Base-by-base conservation (phyloP, 805 yeast species). In the Priceomyces castillae region DNA sequence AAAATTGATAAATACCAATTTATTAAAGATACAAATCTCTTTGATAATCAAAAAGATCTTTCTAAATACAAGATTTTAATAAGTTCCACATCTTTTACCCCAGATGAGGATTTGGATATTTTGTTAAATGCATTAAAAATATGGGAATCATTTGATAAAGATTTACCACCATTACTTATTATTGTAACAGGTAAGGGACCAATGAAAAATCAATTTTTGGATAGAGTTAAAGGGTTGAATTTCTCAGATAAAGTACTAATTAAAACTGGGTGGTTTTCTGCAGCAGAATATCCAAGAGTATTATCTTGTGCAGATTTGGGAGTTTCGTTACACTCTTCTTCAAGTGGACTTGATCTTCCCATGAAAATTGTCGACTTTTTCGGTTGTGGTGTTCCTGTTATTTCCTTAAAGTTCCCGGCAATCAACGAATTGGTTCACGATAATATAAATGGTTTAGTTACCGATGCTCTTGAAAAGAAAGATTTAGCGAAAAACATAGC, bases 101-200 rank as follows among this genome's bases (percentile, higher is more conserved):
- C 95, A 1, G 99, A 94, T 62, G 99, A 94, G 62, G 96, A 94
- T 59, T 80, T 94, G 43, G 68, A 68, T 18, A 64, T 86, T 30
- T 65, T 94, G 14, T 65, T 92, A 14, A 79, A 81, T 9, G 89
- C 96, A 0, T 67, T 94, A 42, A 74, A 75, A 40, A 50, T 64
- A 17, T 83, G 88, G 50, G 90, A 86, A 40, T 47, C 51, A 9
- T 39, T 46, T 4, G 37, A 34, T n/a, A 45, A 37, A 7, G 26
- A 50, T 1, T 49, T 74, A 3, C 81, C 82, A 1, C 75, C 73
- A 2, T 56, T 90, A 1, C 61, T 81, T 30, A 77, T 89, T 41
- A 64, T 94, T n/a, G 84, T 94, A n/a, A 94, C 99, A 0, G 99
- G 99, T 0, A 92, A 90, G 60, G 99, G 99, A 0, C 98, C 98